Conservation (phyloP, 2,329 filamentous ascomycete species). For the Parafenestella ontariensis region DNA sequence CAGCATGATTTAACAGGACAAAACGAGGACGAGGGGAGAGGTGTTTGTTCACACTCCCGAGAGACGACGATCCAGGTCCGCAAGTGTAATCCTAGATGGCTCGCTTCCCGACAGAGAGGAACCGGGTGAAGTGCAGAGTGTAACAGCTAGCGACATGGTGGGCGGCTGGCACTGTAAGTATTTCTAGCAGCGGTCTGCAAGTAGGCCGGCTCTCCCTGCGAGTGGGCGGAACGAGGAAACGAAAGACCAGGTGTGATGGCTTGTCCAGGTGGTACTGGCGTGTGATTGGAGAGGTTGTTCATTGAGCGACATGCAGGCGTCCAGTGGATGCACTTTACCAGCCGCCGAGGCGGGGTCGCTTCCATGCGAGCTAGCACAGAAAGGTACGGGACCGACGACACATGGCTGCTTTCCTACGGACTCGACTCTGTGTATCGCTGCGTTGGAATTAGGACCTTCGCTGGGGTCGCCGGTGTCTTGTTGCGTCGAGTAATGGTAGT, state of each 20-base stretch:
- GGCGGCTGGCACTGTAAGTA: conserved; percentile 24
- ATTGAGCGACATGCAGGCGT: conserved; percentile 32
- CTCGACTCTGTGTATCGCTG: conserved; percentile 8
- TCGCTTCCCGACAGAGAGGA: conserved; percentile 28
- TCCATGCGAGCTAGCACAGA: conserved; percentile 15
- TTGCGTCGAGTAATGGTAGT: background rate
- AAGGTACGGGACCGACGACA: conserved; percentile 7
- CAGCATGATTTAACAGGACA: conserved; percentile 35
- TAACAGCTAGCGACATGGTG: conserved; percentile 37
- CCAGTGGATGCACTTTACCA: conserved; percentile 40
- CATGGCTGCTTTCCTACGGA: conserved; percentile 7
- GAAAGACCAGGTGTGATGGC: conserved; percentile 32
- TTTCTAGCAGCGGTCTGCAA: conserved; percentile 32
- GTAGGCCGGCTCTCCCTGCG: background rate
- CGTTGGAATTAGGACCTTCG: background rate
- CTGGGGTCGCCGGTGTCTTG: background rate
- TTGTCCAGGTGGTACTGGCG: conserved; percentile 13
- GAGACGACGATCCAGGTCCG: conserved; percentile 20
- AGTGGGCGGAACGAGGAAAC: conserved; percentile 30
- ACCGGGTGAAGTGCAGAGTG: conserved; percentile 30
- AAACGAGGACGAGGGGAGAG: conserved; percentile 9
- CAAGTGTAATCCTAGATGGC: conserved; percentile 13
- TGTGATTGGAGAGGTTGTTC: conserved; percentile 43
- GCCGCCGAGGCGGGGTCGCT: conserved; percentile 43
- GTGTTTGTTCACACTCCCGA: conserved; percentile 13